Base-by-base conservation (phyloP, 768 basidiomycete species). In the Clitopilus hobsonii region DNA sequence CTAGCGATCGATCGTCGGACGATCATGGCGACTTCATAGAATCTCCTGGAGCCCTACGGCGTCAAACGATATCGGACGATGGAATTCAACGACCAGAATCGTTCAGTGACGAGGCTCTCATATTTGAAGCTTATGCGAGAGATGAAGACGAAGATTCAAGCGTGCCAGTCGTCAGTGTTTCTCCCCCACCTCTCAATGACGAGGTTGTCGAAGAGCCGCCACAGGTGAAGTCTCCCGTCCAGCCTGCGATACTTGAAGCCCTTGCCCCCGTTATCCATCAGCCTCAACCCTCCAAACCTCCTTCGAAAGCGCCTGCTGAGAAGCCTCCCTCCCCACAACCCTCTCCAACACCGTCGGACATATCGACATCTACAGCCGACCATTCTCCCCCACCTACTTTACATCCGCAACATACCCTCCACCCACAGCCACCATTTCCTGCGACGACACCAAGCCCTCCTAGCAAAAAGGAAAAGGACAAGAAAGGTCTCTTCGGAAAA, bases 111-210 rank as follows among this genome's bases (percentile, higher is more conserved):
- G 93, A 94, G 60, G 70, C 84, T 3, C 81, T 80, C 30, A 94
- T 96, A 58, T 92, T 88, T 64, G 94, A 95, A 61, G 82, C 91
- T 10, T 96, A 98, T 64, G 82, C 73, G 20, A 68, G 74, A 38
- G 78, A 84, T 6, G 80, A 85, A 5, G 80, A 83, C 8, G 69
- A 69, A 16, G 68, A 70, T 20, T 25, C 51, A 18, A 61, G 61
- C 54, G 29, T 65, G 16, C 67, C 71, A 28, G 60, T 66, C 20
- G 28, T 69, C 27, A 60, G 70, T 55, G 65, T 69, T n/a, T 61
- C 69, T 30, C 71, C 75, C 13, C 63, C 59, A 5, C 60, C 61
- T 30, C 58, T 63, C n/a, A 58, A 58, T 29, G 60, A 59, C 22
- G 62, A 66, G 3, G 54, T 62, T 29, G 48, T 41, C 24, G 20